Evolutionary conservation across 495 filamentous ascomycete species (phyloP).

Genomic region (Aspergillus leporis): DNA sequence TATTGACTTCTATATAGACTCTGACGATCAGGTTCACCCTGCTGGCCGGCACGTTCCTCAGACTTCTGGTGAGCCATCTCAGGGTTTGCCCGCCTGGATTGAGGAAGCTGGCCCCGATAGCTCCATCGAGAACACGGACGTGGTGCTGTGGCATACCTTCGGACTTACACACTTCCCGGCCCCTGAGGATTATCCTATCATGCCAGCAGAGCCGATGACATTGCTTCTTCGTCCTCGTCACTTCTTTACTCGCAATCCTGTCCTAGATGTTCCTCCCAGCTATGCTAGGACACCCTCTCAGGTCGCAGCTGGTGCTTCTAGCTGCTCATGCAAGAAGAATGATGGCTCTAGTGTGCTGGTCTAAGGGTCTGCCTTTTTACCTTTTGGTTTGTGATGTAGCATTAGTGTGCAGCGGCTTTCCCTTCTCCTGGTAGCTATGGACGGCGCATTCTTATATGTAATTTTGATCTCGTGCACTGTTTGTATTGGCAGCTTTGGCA

Average conservation of each 20-base stretch:
- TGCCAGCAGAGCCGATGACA: constrained; percentile 91
- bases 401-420: neutral
- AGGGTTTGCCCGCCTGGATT: constrained; percentile 83
- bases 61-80: constrained; percentile 80
- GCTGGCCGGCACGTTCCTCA: constrained; percentile 94
- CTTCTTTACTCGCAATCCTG: constrained; percentile 87
- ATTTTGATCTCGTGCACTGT: neutral
- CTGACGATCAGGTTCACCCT: constrained; percentile 84
- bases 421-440: neutral
- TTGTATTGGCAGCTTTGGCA: neutral
- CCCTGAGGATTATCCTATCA: constrained; percentile 92
- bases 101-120: constrained; percentile 60
- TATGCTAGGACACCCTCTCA: constrained; percentile 74
- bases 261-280: constrained; percentile 82
- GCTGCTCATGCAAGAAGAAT: constrained; percentile 44
- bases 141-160: constrained; percentile 97
- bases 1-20: constrained; percentile 50
- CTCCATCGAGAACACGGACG: constrained; percentile 78
- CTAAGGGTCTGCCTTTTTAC: constrained; percentile 20
- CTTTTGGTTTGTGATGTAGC: neutral
- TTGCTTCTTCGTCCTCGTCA: constrained; percentile 80
- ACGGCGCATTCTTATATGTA: neutral
- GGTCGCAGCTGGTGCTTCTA: constrained; percentile 50
- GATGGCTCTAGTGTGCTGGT: constrained; percentile 47
- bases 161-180: constrained; percentile 90